Base-by-base conservation (phyloP, 2,329 filamentous ascomycete species). In the Colletotrichum chlorophyti region DNA sequence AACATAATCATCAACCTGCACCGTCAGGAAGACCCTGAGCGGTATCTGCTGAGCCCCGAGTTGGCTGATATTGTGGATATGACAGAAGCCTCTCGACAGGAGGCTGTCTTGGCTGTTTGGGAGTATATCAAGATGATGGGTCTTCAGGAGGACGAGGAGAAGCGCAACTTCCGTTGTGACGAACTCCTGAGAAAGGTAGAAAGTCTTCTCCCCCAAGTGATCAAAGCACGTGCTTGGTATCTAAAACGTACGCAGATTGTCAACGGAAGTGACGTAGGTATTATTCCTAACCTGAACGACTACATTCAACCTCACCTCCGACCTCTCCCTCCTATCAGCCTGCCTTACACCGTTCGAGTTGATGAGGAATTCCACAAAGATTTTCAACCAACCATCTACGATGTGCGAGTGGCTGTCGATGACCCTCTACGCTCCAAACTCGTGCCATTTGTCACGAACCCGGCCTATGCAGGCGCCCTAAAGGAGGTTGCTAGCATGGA, bases 71-170 rank as follows among this genome's bases (percentile, higher is more conserved):
- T 98, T 12, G 80, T 98, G 15, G 95, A 97, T 68, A 91, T 91
- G 68, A 83, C 87, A 45, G 92, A 96, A 73, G 94, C 92, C 47
- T 94, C 95, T 24, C 88, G 93, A 26, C 89, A 92, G 34, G 93
- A 95, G 62, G 90, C 93, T 6, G 87, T 97, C 24, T 91, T 96
- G 81, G 93, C 91, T 12, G 84, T 99, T 27, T 99, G 93, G 92
- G 93, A 97, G 70, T 99, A 99, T 68, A 91, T 97, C 64, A 89
- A 91, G 65, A 82, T 91, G 17, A 90, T 91, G 80, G 88, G 89
- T 15, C 79, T 99, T 42, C 92, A 96, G 72, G 94, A 97, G 70
- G 93, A 97, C 64, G 94, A 98, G 60, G 95, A 99, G 71, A 95
- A 95, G 78, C 86, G 95, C 61, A 90, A 91, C 60, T 94, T 99